Conservation (phyloP, 2,329 filamentous ascomycete genomes). For the Dactylellina haptotyla region DNA sequence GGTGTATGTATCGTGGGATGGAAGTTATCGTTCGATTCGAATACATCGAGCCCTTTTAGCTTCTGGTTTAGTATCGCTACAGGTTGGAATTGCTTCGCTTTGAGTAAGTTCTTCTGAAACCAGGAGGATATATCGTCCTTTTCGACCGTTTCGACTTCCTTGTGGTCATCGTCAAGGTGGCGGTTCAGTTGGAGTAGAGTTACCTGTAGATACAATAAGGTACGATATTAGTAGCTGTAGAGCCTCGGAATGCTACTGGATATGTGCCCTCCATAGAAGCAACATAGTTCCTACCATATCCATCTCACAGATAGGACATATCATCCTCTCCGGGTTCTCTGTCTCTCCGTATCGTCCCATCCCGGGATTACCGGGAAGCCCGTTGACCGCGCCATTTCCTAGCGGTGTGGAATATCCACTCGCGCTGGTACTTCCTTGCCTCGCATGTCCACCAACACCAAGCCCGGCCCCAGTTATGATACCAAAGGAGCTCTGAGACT, state of each 20-base stretch:
- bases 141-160: conserved; percentile 85
- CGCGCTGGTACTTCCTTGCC: conserved; percentile 37
- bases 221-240: neutral
- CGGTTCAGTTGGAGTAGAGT: conserved; percentile 92
- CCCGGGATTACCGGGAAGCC: conserved; percentile 27
- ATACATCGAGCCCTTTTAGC: conserved; percentile 88
- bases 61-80: conserved; percentile 93
- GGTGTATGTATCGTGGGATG: conserved; percentile 59
- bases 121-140: conserved; percentile 96
- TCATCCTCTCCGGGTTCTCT: conserved; percentile 66
- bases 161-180: conserved; percentile 87
- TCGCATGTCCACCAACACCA: conserved; percentile 24
- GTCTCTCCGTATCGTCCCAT: conserved; percentile 33
- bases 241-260: no score
- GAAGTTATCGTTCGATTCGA: conserved; percentile 80
- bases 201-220: conserved; percentile 67
- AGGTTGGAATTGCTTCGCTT: conserved; percentile 91
- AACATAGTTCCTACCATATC: conserved; percentile 76
- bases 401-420: conserved; percentile 46
- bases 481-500: conserved; percentile 49
- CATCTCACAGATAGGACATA: conserved; percentile 97
- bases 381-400: conserved; percentile 36
- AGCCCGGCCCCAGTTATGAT: conserved; percentile 37
- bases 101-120: conserved; percentile 94
- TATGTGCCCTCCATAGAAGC: conserved; percentile 56